Evolutionary conservation across 257 asterid species (phyloP).

Genomic region (Solanum virginianum): DNA sequence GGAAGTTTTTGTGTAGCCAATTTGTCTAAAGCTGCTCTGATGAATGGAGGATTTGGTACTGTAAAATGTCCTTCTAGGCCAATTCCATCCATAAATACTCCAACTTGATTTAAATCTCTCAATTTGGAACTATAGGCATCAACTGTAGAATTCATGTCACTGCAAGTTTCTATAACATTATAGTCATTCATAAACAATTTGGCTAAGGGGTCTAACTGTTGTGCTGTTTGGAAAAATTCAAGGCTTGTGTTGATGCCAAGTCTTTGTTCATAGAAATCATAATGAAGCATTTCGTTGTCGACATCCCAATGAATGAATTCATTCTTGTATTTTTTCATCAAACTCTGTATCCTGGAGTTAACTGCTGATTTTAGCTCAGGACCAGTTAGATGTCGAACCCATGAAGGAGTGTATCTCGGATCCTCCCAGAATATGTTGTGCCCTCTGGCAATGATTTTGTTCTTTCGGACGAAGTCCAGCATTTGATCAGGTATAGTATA

Average conservation of each 20-base stretch:
- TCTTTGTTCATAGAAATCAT: conserved; percentile 21
- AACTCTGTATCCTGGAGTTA: conserved; percentile 17
- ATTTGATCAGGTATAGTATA: conserved; percentile 25
- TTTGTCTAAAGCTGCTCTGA: conserved; percentile 38
- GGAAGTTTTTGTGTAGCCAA: conserved; percentile 35
- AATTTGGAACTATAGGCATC: conserved; percentile 23
- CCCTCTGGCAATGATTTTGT: conserved; percentile 25
- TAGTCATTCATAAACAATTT: conserved; percentile 37
- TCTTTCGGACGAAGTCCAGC: conserved; percentile 24
- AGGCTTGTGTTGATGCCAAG: conserved; percentile 30
- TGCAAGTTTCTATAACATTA: conserved; percentile 37
- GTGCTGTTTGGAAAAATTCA: conserved; percentile 22
- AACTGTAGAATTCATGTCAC: conserved; percentile 29
- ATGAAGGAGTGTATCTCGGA: conserved; percentile 13
- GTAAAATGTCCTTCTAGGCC: conserved; percentile 41
- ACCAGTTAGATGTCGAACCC: conserved; percentile 27
- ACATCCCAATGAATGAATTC: conserved; percentile 45
- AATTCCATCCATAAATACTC: conserved; percentile 28
- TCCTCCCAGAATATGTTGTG: conserved; percentile 40
- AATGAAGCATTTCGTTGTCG: conserved; percentile 27
- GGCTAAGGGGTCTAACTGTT: conserved; percentile 25
- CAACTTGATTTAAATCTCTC: conserved; percentile 22
- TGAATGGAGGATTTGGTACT: conserved; percentile 35
- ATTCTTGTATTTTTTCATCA: conserved; percentile 21
- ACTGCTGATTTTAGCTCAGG: conserved; percentile 18